Base-by-base conservation (phyloP, 306 rosid genomes). In the Cicer yamashitae region DNA sequence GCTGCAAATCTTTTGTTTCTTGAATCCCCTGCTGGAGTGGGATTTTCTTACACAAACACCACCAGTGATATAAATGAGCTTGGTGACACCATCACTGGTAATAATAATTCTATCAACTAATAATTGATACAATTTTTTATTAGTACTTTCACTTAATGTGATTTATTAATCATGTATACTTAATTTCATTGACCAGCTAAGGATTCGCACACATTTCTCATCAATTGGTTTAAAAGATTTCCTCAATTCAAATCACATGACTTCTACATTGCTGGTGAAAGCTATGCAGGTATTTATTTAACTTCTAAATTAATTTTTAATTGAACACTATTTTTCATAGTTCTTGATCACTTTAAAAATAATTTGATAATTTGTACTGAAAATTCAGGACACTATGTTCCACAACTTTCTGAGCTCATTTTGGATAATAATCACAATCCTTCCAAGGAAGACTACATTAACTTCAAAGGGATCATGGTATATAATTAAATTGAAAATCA, bases 11-110 rank as follows among this genome's bases (percentile, higher is more conserved):
- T 93, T 1, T 60, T 93, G 82, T 93, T 93, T 75, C 14, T 93
- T 82, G 98, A 93, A 79, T 88, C 96, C 40, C 98, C 98, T 0
- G 87, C 81, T 41, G 96, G 98, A 70, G 96, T 93, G 59, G 96
- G 98, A 61, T 93, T 93, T 82, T 93, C 98, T 52, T 93, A 93
- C 79, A 85, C 89, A 57, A 93, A 93, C 70, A 89, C 90, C 57
- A 89, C 80, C 68, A 60, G 18, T 48, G 98, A 93, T 57, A 82
- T 93, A 15, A 6, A 0, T 0, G 56, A 81, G 44, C 91, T 93
- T 51, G 96, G 96, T 12, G 98, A 93, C 73, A 71, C 63, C 7
- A 46, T 89, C 39, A 81, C 96, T 2, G 98, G 96, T 93, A 89
- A 74, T 65, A 6, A 67, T 65, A 5, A 7, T 69, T 39, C 13